Evolutionary conservation across 208 protist genomes (phyloP), one percentile per base, ranked within the genome.

Genomic region (Trypanosoma cruzi): DNA sequence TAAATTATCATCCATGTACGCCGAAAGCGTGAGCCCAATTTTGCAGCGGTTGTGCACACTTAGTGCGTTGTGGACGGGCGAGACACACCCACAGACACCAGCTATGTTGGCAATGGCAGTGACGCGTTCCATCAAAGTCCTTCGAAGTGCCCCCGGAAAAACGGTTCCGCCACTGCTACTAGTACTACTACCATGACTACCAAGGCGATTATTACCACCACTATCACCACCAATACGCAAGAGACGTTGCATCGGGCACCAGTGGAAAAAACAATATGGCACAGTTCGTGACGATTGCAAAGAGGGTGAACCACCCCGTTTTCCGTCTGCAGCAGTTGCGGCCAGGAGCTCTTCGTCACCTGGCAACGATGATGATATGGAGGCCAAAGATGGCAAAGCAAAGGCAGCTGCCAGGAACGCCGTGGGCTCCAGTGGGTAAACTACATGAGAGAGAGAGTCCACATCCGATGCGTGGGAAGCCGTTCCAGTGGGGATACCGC

Each of bases 371-470:
- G 58, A 40, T 28, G 59, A 13, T 2, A 71, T 63, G 44, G 75
- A 68, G 31, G 79, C 66, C 20, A 91, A 50, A 2, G 73, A 74
- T 2, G 79, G 65, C 22, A 84, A 46, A 7, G 82, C 68, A 56
- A 84, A 84, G 50, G 82, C 64, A 40, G 82, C 77, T n/a, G 87
- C 74, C 7, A 90, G 22, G 28, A 82, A 84, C 26, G 82, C 81
- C 14, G 84, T 86, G 29, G 87, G 84, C 28, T 82, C 76, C 16
- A 87, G 10, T 28, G 84, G 87, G 22, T 84, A 40, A 36, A 68
- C 48, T 36, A 61, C 10, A 62, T 61, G 62, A 34, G 63, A 65
- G 31, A 77, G 71, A 32, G 29, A 56, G 67, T 77, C 71, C n/a
- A 77, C 57, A 37, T 77, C 71, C 42, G 37, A 71, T 24, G 57